These are phyloP conservation scores for Trichoderma reesei DNA, from an alignment of 495 filamentous ascomycete species.

Conservation along the genomic window DNA sequence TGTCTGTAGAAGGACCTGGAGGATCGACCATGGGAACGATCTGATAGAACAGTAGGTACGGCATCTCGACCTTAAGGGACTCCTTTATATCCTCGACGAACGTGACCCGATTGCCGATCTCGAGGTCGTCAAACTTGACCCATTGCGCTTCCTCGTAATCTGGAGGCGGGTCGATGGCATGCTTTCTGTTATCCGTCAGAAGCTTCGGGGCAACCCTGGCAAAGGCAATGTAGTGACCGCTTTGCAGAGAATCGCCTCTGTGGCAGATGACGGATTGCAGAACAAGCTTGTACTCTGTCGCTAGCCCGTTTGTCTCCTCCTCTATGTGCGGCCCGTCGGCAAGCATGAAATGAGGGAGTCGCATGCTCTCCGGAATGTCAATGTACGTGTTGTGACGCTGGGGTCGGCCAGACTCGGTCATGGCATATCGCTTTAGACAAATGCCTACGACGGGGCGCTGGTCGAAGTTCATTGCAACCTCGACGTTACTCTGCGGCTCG, in stretches of 20 bases:
- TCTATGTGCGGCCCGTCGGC: constrained; percentile 57
- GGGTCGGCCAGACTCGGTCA: constrained; percentile 56
- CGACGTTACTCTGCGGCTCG: constrained; percentile 34
- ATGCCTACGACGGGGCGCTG: constrained; percentile 77
- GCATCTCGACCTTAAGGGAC: constrained; percentile 69
- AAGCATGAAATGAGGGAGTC: constrained; percentile 79
- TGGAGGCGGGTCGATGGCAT: constrained; percentile 39
- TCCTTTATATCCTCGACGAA: constrained; percentile 69
- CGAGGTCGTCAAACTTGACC: constrained; percentile 86
- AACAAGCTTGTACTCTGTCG: constrained; percentile 65
- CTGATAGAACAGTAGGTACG: constrained; percentile 92
- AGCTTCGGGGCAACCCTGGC: constrained; percentile 57
- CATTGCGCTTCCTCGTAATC: constrained; percentile 57
- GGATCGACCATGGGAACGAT: constrained; percentile 77
- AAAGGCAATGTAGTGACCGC: constrained; percentile 83
- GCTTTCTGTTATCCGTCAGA: constrained; percentile 42
- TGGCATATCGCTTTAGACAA: constrained; percentile 82
- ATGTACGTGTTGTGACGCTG: constrained; percentile 67
- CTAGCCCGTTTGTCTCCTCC: constrained; percentile 51
- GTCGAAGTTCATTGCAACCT: constrained; percentile 39
- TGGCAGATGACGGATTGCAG: constrained; percentile 89
- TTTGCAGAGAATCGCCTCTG: constrained; percentile 76
- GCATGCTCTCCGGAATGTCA: constrained; percentile 86
- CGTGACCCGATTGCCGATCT: constrained; percentile 48
- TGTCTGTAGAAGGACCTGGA: constrained; percentile 32